Evolutionary conservation across 2,329 filamentous ascomycete genomes (phyloP).

Genomic region (Teratosphaeria zuluensis): DNA sequence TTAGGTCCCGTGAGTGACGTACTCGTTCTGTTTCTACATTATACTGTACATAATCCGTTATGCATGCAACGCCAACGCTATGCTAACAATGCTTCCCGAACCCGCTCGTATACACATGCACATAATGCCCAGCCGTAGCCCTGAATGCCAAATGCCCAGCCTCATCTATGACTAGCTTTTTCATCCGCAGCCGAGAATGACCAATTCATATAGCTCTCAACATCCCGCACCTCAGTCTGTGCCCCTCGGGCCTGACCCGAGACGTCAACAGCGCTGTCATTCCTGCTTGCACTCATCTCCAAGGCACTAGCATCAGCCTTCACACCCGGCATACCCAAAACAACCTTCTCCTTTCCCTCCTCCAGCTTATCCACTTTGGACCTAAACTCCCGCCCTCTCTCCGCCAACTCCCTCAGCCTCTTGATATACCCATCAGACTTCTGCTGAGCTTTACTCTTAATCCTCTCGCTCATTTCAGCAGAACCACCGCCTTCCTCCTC

Average conservation of each 20-base stretch:
- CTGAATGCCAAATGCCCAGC: background rate
- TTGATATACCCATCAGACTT: conserved; percentile 36
- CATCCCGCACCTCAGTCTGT: conserved; percentile 11
- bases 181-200: conserved; percentile 7
- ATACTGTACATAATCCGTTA: background rate
- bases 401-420: conserved; percentile 38
- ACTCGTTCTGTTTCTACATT: background rate
- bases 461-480: conserved; percentile 2
- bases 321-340: conserved; percentile 16
- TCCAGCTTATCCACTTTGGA: conserved; percentile 45
- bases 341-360: conserved; percentile 35
- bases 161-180: background rate
- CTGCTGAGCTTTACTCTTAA: conserved; percentile 30
- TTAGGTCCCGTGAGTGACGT: background rate
- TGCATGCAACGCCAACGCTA: background rate
- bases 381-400: conserved; percentile 51
- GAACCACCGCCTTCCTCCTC: conserved; percentile 24
- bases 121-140: background rate
- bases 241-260: background rate
- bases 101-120: background rate
- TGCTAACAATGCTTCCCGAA: background rate
- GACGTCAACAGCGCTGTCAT: background rate
- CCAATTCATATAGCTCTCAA: conserved; percentile 23
- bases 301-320: background rate
- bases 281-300: background rate